Base-by-base conservation (phyloP, 176 grass and related monocot genomes). In the Aegilops tauschii region DNA sequence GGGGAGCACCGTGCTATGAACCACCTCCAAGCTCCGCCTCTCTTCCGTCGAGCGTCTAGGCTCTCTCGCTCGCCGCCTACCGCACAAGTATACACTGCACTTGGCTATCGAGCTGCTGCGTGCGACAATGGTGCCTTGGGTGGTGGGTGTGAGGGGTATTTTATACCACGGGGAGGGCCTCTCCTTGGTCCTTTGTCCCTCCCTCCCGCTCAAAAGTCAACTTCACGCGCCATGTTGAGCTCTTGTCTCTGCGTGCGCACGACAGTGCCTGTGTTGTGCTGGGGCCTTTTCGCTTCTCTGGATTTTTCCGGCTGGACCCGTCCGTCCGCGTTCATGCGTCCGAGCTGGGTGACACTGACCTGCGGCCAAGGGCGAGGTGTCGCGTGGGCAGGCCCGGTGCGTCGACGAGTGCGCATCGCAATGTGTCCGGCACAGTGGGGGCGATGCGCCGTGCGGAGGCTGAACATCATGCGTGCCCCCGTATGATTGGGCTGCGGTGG, bases 71-170 rank as follows among this genome's bases (percentile, higher is more conserved):
- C n/a, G 21, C 72, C 23, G 12, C 23, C 68, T 66, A 18, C 44
- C 12, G 34, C 61, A 59, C 20, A 10, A 2, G 25, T 8, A 59
- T 16, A n/a, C 5, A 3, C 37, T 2, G 11, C 69, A 14, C 37
- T 23, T 73, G 70, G 6, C 56, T 59, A 59, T 54, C 50, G 16
- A 54, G 50, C 50, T 54, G 50, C 50, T 54, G 69, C 69, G 70
- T 21, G 42, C 40, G 65, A 83, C 50, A 54, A 73, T 65, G 75
- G 74, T 74, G 20, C 5, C 18, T 67, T 31, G 79, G 9, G 73
- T 49, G 28, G 39, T 50, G 61, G 61, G 17, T 68, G 79, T 14
- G 75, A 36, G 89, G 89, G 73, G 85, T 29, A 11, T 84, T 86
- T 81, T 91, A 87, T 87, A 91, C 61, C 52, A 2, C 18, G 56